Base-by-base conservation (phyloP, 2,329 filamentous ascomycete genomes). In the Paraconiothyrium sp. region DNA sequence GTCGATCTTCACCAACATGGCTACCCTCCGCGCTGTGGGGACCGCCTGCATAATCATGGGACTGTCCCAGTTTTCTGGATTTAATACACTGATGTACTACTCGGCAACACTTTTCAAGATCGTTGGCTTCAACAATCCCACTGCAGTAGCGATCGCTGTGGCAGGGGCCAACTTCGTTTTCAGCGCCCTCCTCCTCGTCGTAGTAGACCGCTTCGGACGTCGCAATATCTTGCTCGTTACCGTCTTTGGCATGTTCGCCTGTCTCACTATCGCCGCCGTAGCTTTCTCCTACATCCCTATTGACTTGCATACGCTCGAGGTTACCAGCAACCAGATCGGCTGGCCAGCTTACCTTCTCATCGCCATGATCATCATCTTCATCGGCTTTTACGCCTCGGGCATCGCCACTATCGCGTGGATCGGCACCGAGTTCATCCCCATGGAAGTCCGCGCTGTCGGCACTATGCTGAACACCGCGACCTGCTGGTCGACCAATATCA, bases 11-110 rank as follows among this genome's bases (percentile, higher is more conserved):
- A 76, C 68, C 34, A 72, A 66, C 4, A 66, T 68, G 1, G 69
- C 72, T 7, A 77, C 76, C 30, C 67, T 72, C 55, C 74, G 78
- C n/a, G 77, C 77, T 2, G 66, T 78, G 0, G 59, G 78, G 13
- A 72, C 67, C 24, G 78, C 77, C 27, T 79, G 77, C 56, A 70
- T 71, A 4, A 72, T 78, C 60, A 78, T 78, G 76, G 75, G 72
- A n/a, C 72, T 78, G 51, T 73, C 70, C 7, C 75, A 79, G 43
- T 67, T 79, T 6, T 69, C 67, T 27, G 77, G 78, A 16, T 79
- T 79, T 71, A 96, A 97, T 78, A 93, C 91, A 11, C 83, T 97
- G 34, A 97, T 97, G 92, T 97, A 97, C 79, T 97, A 78, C 61
- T 71, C 68, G 11, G 71, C 73, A 2, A 79, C 76, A 0, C 70